Evolutionary conservation across 768 basidiomycete species (phyloP), one percentile per base, ranked within the genome.

Genomic region (Calocera cornea): DNA sequence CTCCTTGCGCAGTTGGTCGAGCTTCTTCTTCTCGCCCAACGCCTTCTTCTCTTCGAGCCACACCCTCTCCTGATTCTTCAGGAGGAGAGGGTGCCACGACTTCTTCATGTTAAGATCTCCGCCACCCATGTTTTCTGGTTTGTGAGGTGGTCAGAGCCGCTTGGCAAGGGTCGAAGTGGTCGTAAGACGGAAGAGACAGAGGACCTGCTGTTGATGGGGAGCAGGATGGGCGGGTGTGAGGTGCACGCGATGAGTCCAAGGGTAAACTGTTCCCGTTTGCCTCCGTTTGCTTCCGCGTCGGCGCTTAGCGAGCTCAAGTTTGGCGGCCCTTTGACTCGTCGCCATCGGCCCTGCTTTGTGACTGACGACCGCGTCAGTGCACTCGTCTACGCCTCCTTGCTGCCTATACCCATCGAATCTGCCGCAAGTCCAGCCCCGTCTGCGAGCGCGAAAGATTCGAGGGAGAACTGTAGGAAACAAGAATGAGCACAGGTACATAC

Each of bases 21-120:
- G 83, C 75, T 95, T 95, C 85, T 97, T 98, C 82, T 95, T 97
- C 79, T 99, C 97, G 75, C 95, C 95, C 67, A 97, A 87, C 92
- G 94, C 93, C 75, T 91, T 89, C 84, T 95, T 94, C 78, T 99
- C 97, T 78, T 95, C 90, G 67, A 97, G 83, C 95, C 97, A 98
- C 73, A 98, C 97, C 84, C 90, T 86, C 86, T 95, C 92, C 87
- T 97, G 95, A 79, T 95, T 95, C 76, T 92, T 93, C 78, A 97
- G 78, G 78, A 95, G 90, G 83, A 94, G 87, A 84, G 95, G 95
- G 77, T 97, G 95, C 95, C 95, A 97, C 71, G 92, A 94, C 84
- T 97, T 95, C 79, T 91, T 97, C 95, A 98, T 98, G 75, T 98
- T 98, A 76, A 97, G 83, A 78, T 97, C 49, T 69, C 90, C 95